A percentile compares a stretch with the other conserved stretches of the same genome.
Conservation (phyloP, 331 rosid species). For the Dryas integrifolia region DNA sequence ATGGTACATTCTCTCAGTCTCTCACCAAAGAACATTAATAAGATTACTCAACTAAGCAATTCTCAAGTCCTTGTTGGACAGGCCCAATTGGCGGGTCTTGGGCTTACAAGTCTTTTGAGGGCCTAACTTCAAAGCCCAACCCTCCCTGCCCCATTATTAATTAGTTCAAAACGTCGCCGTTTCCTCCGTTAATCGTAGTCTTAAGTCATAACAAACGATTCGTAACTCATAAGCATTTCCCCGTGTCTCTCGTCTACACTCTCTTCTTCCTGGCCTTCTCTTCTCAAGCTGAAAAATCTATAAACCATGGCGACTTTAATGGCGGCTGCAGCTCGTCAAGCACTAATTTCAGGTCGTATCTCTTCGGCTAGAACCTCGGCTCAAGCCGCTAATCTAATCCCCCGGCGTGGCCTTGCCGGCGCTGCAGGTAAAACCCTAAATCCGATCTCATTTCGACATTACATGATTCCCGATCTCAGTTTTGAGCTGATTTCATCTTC, state of each 20-base stretch:
- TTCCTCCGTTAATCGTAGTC: background rate
- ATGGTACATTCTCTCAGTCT: background rate
- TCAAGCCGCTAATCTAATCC: slow-evolving; percentile 47
- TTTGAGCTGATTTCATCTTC: slow-evolving; percentile 1
- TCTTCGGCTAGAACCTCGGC: slow-evolving; percentile 46
- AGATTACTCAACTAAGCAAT: background rate
- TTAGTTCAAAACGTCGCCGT: slow-evolving; percentile 2
- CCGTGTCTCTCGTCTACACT: background rate
- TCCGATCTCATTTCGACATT: background rate
- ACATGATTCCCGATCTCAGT: slow-evolving; percentile 25
- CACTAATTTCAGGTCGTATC: slow-evolving; percentile 50
- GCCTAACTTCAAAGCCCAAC: background rate
- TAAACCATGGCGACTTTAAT: slow-evolving; percentile 59
- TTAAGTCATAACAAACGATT: background rate
- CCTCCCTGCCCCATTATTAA: background rate
- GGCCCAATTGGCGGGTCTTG: background rate
- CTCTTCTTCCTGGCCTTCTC: background rate
- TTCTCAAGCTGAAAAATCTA: slow-evolving; percentile 22
- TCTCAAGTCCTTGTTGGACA: background rate
- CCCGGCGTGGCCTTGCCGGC: slow-evolving; percentile 76
- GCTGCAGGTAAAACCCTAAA: slow-evolving; percentile 57
- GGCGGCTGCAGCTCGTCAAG: slow-evolving; percentile 64
- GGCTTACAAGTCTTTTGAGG: background rate
- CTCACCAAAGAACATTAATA: too few relatives aligned
- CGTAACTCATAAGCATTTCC: background rate